Base-by-base conservation (phyloP, 441 rosid species). In the Croton setiger region DNA sequence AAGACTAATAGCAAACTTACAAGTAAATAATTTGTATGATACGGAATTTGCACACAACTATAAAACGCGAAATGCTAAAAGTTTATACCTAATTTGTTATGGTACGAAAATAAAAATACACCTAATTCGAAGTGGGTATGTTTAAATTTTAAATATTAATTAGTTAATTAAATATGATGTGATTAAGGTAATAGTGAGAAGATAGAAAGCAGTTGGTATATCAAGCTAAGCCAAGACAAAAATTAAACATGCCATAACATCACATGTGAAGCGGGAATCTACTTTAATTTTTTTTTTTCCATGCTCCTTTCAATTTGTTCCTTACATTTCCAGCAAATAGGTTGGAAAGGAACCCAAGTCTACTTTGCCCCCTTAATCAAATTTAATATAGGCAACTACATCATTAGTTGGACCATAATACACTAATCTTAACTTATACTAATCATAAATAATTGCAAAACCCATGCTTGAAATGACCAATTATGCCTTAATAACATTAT, bases 181-280 rank as follows among this genome's bases (percentile, higher is more conserved):
- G n/a, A 11, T 47, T 49, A 45, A 67, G 71, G 54, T 31, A 17
- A 27, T 21, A 44, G 21, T 21, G 27, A 58, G 44, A 61, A 61
- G 52, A 60, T 33, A 9, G 37, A 55, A 47, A 65, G 51, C 2
- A 59, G n/a, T 67, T 52, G 72, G 64, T 51, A 41, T 41, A 10
- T 21, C 15, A 60, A 66, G 52, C 47, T 70, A 63, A 43, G 70
- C 62, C 60, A 68, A 66, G 82, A 71, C 80, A 77, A 72, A 70
- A 39, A 5, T 37, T 45, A 69, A 77, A 67, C 80, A 80, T 71
- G 79, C 52, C 58, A 75, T 58, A 51, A 72, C 81, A 77, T 66
- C 27, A 73, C 88, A 84, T 80, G 88, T 80, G 84, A 77, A 75
- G 78, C 71, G 84, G 86, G 87, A 84, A 78, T 84, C 88, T 80